Base-by-base conservation (phyloP, 2,329 filamentous ascomycete species). In the Pseudogymnoascus sp. region DNA sequence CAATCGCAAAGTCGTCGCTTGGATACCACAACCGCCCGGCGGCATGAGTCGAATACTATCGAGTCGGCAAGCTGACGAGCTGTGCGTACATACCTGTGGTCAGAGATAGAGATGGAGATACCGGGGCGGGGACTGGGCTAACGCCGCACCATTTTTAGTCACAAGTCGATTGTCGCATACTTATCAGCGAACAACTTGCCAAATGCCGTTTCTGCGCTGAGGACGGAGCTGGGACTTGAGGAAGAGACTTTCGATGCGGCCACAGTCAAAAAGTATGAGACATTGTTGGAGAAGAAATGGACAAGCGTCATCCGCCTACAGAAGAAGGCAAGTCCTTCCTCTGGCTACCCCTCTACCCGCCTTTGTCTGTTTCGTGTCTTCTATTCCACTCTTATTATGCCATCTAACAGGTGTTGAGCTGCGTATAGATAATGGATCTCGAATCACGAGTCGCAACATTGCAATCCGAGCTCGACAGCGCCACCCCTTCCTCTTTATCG, bases 281-380 rank as follows among this genome's bases (percentile, higher is more conserved):
- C 89, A 1, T 76, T 96, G 36, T 76, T 96, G 65, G 92, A 96
- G 79, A 96, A 95, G 82, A 96, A 96, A 79, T 96, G 92, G 92
- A 96, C 92, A 21, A 92, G 89, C 68, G 88, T 96, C 26, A 90
- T 96, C 68, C 83, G 92, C 63, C 75, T 96, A 74, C 92, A 96
- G 76, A 96, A 95, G 76, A 96, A 94, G 87, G 89, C 87, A 75
- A 36, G 33, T 59, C 21, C 29, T 26, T 60, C 73, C 44, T 65
- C n/a, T 10, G 21, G 50, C 37, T 24, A 15, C 17, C 9, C 31
- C 15, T 26, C 47, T 7, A 44, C 17, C 10, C 24, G 5, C 40
- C 5, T 41, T 41, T 5, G 21, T 26, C 21, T 44, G 40, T 26
- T 47, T 29, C 41, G 13, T 47, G 24, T 13, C 40, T 44, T 44